phyloP scores from a whole-genome alignment of 306 rosid species.

The Cicer judaicum region DNA sequence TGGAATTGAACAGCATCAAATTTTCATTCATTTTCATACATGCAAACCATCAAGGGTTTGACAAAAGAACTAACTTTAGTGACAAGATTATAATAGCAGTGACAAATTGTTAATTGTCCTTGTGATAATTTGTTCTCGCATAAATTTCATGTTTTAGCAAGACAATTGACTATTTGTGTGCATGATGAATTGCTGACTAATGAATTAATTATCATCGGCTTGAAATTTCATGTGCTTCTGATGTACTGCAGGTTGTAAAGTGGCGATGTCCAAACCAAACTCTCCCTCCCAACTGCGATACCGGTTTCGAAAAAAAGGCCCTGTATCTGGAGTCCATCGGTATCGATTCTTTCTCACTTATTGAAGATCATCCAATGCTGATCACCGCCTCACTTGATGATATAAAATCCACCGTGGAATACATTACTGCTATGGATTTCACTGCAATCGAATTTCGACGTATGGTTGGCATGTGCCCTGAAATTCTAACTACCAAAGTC shows the following conservation, averaged over 20 bases:
- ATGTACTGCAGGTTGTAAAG: slow-evolving; percentile 51
- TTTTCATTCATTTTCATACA: neutral
- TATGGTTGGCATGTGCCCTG: slow-evolving; percentile 79
- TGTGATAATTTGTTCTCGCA: neutral
- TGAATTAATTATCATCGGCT: slow-evolving; percentile 22
- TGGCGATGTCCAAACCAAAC: slow-evolving; percentile 59
- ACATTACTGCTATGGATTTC: slow-evolving; percentile 64
- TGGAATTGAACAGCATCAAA: neutral
- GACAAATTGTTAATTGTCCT: neutral
- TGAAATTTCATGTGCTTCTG: slow-evolving; percentile 36
- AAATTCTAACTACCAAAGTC: slow-evolving; percentile 65
- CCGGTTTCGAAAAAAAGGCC: slow-evolving; percentile 64
- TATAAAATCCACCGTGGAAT: slow-evolving; percentile 69
- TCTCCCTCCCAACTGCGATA: slow-evolving; percentile 39
- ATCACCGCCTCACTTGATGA: slow-evolving; percentile 61
- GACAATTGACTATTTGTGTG: slow-evolving; percentile 29
- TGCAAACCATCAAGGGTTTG: slow-evolving; percentile 1
- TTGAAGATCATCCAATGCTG: slow-evolving; percentile 67
- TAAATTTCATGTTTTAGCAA: neutral
- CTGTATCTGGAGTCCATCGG: slow-evolving; percentile 87
- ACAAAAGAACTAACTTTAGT: neutral
- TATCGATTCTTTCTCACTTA: slow-evolving; percentile 72
- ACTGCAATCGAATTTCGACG: slow-evolving; percentile 66
- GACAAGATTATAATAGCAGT: slow-evolving; percentile 24
- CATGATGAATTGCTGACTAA: neutral